A percentile compares a stretch with the other conserved stretches of the same genome.
Conservation (phyloP, 768 basidiomycete species). For the Brasilioporus rufonigricans region DNA sequence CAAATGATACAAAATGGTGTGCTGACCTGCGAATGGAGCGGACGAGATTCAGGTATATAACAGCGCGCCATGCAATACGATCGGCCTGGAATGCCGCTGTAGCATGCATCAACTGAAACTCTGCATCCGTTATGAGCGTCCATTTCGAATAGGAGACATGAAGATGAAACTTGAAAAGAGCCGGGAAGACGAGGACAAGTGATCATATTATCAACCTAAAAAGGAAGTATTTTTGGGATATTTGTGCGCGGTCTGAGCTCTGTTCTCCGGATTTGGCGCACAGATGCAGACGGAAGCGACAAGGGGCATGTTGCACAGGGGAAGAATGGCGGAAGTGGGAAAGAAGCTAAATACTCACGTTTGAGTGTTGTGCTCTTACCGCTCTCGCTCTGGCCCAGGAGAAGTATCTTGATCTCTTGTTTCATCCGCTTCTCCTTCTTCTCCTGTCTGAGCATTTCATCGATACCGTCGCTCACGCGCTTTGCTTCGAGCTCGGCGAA, state of each 20-base stretch:
- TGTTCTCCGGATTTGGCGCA: slow-evolving; percentile 1
- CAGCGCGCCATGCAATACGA: slow-evolving; percentile 81
- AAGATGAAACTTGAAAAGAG: not conserved
- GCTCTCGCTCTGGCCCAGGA: slow-evolving; percentile 87
- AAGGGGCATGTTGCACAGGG: not conserved
- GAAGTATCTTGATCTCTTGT: slow-evolving; percentile 69
- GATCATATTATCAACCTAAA: not conserved
- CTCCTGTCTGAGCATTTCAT: slow-evolving; percentile 73
- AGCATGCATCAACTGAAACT: slow-evolving; percentile 81
- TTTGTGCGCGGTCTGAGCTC: not conserved
- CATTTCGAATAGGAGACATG: slow-evolving; percentile 1
- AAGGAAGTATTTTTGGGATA: slow-evolving; percentile 2
- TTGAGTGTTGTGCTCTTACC: slow-evolving; percentile 88
- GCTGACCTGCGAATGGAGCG: slow-evolving; percentile 73
- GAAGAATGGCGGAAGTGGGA: slow-evolving; percentile 5
- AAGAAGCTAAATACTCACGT: slow-evolving; percentile 53
- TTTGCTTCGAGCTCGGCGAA: slow-evolving; percentile 69
- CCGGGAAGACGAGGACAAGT: slow-evolving; percentile 2
- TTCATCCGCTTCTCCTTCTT: slow-evolving; percentile 57
- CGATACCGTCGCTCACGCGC: slow-evolving; percentile 72
- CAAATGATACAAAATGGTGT: slow-evolving; percentile 1
- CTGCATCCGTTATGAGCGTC: slow-evolving; percentile 39
- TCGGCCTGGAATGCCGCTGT: slow-evolving; percentile 76
- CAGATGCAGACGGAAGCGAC: not conserved
- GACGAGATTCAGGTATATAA: slow-evolving; percentile 86